Base-by-base conservation (phyloP, 2,329 filamentous ascomycete genomes). In the Cordyceps javanica region DNA sequence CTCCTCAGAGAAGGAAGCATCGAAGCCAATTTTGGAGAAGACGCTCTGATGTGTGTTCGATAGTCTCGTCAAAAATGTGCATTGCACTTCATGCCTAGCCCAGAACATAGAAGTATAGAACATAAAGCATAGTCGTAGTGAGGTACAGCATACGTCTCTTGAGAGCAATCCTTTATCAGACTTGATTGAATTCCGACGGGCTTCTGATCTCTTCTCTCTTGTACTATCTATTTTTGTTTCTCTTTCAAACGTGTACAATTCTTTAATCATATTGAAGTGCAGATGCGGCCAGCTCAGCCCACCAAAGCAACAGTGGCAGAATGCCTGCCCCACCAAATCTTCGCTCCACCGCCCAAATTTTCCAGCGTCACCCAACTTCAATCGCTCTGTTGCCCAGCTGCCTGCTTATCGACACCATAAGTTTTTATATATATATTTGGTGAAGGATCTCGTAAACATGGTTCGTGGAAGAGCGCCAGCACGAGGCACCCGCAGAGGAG, bases 1-100 rank as follows among this genome's bases (percentile, higher is more conserved):
- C 74, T 96, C 48, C 73, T 78, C 46, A 80, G 83, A 61, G 90
- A 96, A 69, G 89, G 89, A 1, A 92, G 83, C 61, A 77, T 96
- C 10, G 73, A 80, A 16, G 70, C 75, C 53, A 73, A 82, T 13
- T 97, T 97, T 76, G 93, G 93, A 2, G 87, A 91, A 57, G 83
- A 93, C 65, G 86, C 91, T 4, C 69, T 93, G 58, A 82, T 95
- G 73, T 96, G 92, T 72, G 72, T 95, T 49, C 75, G 77, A 62
- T 87, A 64, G 74, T 46, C 21, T n/a, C n/a, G 28, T 13, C 19
- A 44, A 23, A 23, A 14, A 28, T 41, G 14, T 19, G 34, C 21
- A 41, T 48, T 53, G n/a, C 19, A 25, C 48, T 42, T 52, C 11
- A 57, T 56, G 49, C 53, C 53, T 21, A 25, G 30, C 26, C 44